Evolutionary conservation across 768 basidiomycete genomes (phyloP).

Genomic region (Tulasnella sp.): DNA sequence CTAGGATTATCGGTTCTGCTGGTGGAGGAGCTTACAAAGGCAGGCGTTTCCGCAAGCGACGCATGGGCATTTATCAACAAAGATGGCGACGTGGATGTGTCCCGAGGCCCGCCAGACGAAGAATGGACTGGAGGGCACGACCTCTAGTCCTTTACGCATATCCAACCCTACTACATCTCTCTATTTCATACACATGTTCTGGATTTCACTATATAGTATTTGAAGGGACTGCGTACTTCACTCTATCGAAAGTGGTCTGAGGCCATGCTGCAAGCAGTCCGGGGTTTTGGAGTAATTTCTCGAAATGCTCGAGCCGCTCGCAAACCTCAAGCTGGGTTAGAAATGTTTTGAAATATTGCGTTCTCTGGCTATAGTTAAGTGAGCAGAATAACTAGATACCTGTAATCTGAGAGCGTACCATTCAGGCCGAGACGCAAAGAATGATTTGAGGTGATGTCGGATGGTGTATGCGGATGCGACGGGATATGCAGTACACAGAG

Average conservation of each 20-base stretch:
- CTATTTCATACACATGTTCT: neutral
- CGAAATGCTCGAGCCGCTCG: conserved; percentile 41
- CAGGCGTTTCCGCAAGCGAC: conserved; percentile 32
- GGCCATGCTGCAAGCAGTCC: conserved; percentile 25
- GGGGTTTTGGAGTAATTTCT: conserved; percentile 40
- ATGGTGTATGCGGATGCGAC: conserved; percentile 45
- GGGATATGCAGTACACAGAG: conserved; percentile 47
- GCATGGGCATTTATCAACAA: conserved; percentile 32
- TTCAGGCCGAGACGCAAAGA: conserved; percentile 41
- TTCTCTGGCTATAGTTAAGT: neutral
- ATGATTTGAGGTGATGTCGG: conserved; percentile 58
- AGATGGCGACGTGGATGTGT: conserved; percentile 31
- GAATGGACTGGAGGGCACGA: conserved; percentile 15
- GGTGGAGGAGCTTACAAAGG: conserved; percentile 29
- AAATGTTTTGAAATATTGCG: conserved; percentile 36
- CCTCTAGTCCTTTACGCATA: neutral
- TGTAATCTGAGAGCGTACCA: neutral
- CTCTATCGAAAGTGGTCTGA: neutral
- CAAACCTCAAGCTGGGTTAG: conserved; percentile 40
- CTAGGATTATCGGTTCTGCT: conserved; percentile 35
- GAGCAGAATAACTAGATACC: neutral
- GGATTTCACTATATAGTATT: neutral
- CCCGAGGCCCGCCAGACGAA: conserved; percentile 31
- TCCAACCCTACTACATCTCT: neutral
- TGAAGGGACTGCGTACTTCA: neutral